Evolutionary conservation across 306 rosid species (phyloP).

Genomic region (Prunus salicina): DNA sequence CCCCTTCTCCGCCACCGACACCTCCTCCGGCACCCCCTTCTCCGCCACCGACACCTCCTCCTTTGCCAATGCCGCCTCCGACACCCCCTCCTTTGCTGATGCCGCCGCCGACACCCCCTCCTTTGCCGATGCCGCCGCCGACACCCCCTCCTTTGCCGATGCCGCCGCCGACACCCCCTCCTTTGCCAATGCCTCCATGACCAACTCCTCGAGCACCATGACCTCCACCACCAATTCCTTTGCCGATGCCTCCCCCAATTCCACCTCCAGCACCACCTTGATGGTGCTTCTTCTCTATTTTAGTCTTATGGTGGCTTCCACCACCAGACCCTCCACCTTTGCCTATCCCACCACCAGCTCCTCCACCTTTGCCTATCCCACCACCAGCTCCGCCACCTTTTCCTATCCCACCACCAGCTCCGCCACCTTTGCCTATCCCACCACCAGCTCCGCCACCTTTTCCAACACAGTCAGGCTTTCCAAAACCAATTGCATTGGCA

Average conservation of each 20-base stretch:
- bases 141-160: background rate
- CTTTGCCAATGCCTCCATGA: background rate
- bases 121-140: background rate
- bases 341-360: background rate
- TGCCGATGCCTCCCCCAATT: background rate
- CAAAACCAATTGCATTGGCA: background rate
- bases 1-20: background rate
- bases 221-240: slow-evolving; percentile 1
- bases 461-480: slow-evolving; percentile 18
- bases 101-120: background rate
- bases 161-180: background rate
- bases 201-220: background rate
- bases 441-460: slow-evolving; percentile 3
- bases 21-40: background rate
- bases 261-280: slow-evolving; percentile 1
- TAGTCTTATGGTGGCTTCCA: background rate
- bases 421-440: background rate
- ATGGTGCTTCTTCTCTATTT: background rate
- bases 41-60: background rate
- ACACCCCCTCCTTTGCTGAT: background rate
- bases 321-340: background rate
- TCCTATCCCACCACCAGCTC: background rate
- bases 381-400: slow-evolving; percentile 2
- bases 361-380: background rate
- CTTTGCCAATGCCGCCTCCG: background rate